Conservation (phyloP, 306 rosid species). For the Lupinus albus region DNA sequence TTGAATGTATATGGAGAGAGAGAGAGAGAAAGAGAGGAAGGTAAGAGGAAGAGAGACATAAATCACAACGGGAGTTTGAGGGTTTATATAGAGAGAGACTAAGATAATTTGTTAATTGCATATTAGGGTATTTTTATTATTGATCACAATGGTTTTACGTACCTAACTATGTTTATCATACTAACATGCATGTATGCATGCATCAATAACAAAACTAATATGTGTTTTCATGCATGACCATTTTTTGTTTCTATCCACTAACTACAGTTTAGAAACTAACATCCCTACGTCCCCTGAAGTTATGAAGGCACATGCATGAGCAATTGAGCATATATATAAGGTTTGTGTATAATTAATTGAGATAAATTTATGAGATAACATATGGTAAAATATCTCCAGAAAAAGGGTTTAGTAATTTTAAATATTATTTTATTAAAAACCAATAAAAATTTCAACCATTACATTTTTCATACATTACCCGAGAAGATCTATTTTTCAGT, state of each 20-base stretch:
- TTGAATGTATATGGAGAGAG: background rate
- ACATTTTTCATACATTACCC: no score
- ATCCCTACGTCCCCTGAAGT: slow-evolving; percentile 34
- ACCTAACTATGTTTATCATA: slow-evolving; percentile 55
- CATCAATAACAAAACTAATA: slow-evolving; percentile 11
- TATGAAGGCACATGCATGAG: slow-evolving; percentile 38
- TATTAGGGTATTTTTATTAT: slow-evolving; percentile 34
- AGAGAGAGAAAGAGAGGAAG: slow-evolving; percentile 1
- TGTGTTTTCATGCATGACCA: slow-evolving; percentile 31
- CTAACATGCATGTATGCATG: slow-evolving; percentile 34
- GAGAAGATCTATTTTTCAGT: no score
- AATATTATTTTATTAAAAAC: no score
- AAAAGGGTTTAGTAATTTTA: no score
- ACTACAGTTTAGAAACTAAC: background rate
- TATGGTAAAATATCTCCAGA: no score
- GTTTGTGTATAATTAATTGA: no score
- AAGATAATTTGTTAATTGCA: slow-evolving; percentile 36
- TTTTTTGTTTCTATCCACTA: slow-evolving; percentile 9
- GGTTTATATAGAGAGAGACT: slow-evolving; percentile 63
- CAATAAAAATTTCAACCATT: no score
- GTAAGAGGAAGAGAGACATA: slow-evolving; percentile 35
- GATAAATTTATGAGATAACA: no score
- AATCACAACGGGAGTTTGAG: slow-evolving; percentile 55
- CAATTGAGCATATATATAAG: background rate
- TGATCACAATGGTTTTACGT: slow-evolving; percentile 34